These are phyloP conservation scores for Penicillium argentinense DNA, from an alignment of 495 filamentous ascomycete species.

Conservation along the genomic window DNA sequence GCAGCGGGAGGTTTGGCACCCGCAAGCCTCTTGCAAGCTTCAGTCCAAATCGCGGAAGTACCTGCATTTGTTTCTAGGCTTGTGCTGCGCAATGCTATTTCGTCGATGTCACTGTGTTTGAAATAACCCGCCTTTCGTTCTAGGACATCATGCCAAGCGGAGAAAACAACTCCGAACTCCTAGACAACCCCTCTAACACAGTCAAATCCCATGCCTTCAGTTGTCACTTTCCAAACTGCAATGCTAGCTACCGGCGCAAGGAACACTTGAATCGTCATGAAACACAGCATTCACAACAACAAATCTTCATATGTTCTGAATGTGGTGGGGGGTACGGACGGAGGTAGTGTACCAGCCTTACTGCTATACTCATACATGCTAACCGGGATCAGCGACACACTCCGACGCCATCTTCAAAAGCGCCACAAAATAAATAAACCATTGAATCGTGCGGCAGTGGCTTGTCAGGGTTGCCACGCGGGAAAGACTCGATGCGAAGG, in stretches of 20 bases:
- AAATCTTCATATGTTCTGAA: slow-evolving; percentile 11
- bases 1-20: too few species aligned
- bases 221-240: slow-evolving; percentile 3
- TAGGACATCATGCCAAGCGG: not conserved
- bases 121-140: not conserved
- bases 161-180: not conserved
- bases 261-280: slow-evolving; percentile 6
- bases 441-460: slow-evolving; percentile 7
- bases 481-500: slow-evolving; percentile 30
- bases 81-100: too few species aligned
- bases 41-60: too few species aligned
- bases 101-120: too few species aligned
- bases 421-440: slow-evolving; percentile 20
- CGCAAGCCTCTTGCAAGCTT: too few species aligned
- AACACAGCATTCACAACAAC: not conserved
- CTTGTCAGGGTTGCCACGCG: slow-evolving; percentile 24
- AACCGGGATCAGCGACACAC: slow-evolving; percentile 24
- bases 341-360: slow-evolving; percentile 14
- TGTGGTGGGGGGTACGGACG: slow-evolving; percentile 21
- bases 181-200: not conserved
- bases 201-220: not conserved
- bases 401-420: slow-evolving; percentile 26
- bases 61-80: too few species aligned
- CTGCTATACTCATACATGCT: not conserved
- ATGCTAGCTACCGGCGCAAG: slow-evolving; percentile 4